Evolutionary conservation across 305 asterid genomes (phyloP).

Genomic region (Solanum hybrid): DNA sequence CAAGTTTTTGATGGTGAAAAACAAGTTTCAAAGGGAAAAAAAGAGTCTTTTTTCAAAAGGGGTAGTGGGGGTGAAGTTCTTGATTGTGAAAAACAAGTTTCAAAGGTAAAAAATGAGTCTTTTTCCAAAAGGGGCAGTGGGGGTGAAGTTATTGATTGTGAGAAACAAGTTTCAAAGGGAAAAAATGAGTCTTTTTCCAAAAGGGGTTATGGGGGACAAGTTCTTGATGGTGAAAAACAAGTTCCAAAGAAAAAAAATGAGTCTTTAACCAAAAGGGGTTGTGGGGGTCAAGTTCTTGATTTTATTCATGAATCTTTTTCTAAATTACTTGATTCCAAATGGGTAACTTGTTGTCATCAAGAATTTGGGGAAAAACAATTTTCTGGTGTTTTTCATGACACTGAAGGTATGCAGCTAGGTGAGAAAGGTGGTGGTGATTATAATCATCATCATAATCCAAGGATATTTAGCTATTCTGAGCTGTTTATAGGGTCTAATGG

Average conservation of each 20-base stretch:
- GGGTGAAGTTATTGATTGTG: slow-evolving; percentile 6
- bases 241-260: background rate
- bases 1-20: slow-evolving; percentile 11
- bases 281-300: slow-evolving; percentile 21
- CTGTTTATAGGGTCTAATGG: slow-evolving; percentile 80
- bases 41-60: background rate
- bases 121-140: slow-evolving; percentile 12
- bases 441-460: slow-evolving; percentile 32
- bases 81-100: background rate
- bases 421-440: slow-evolving; percentile 31
- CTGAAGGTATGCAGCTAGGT: slow-evolving; percentile 57
- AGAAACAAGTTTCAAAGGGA: background rate
- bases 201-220: slow-evolving; percentile 18
- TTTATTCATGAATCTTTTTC: slow-evolving; percentile 26
- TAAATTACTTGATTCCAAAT: slow-evolving; percentile 30
- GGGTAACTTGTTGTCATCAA: slow-evolving; percentile 28
- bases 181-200: background rate
- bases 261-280: slow-evolving; percentile 9
- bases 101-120: background rate
- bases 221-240: slow-evolving; percentile 5
- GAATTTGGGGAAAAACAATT: slow-evolving; percentile 6
- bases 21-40: background rate
- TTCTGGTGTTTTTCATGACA: slow-evolving; percentile 45
- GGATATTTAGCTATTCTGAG: slow-evolving; percentile 82
- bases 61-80: slow-evolving; percentile 18